Evolutionary conservation across 1,139 yeast genomes (phyloP).

Genomic region (Hyphopichia pseudoburtonii): DNA sequence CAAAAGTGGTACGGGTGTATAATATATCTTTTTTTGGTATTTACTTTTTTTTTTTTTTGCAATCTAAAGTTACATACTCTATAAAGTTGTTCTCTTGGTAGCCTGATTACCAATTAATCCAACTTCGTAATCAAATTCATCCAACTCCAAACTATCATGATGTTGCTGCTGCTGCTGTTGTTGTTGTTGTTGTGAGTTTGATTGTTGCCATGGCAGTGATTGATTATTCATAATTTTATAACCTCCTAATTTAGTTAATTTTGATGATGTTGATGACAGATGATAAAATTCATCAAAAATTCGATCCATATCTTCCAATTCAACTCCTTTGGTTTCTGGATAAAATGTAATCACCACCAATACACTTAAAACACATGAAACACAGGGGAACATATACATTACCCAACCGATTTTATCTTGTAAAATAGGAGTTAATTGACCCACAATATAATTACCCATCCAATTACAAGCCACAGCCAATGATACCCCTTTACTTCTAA

Average conservation of each 20-base stretch:
- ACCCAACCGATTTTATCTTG: conserved; percentile 51
- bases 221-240: background rate
- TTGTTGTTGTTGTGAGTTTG: too few relatives aligned
- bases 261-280: too few relatives aligned
- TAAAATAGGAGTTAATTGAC: conserved; percentile 52
- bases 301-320: conserved; percentile 84
- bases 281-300: conserved; percentile 60
- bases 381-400: conserved; percentile 50
- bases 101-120: too few relatives aligned
- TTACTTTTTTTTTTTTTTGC: too few relatives aligned
- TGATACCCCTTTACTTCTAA: conserved; percentile 56
- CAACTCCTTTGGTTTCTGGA: conserved; percentile 90
- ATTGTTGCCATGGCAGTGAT: too few relatives aligned
- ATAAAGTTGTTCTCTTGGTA: too few relatives aligned
- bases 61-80: too few relatives aligned
- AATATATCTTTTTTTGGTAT: too few relatives aligned
- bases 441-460: conserved; percentile 55
- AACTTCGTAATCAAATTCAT: conserved; percentile 13
- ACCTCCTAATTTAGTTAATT: background rate
- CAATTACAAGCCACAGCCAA: conserved; percentile 56
- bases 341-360: conserved; percentile 61
- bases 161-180: conserved; percentile 1
- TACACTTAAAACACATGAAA: conserved; percentile 45
- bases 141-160: conserved; percentile 21
- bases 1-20: too few relatives aligned